phyloP scores from a whole-genome alignment of 1,284 basidiomycete genomes.

The Tilletiaria anomala region DNA sequence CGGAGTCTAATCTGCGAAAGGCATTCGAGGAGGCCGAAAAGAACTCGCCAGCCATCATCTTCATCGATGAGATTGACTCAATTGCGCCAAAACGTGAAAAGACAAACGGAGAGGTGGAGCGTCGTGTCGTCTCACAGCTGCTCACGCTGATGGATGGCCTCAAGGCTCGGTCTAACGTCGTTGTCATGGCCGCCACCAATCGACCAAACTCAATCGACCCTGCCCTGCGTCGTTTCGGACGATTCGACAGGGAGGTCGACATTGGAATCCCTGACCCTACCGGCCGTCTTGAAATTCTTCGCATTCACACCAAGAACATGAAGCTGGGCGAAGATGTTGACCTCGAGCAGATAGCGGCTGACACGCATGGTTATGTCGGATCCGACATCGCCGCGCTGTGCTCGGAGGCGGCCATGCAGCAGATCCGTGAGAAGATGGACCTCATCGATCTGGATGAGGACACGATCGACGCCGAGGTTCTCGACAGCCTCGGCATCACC shows the following conservation, averaged over 20 bases:
- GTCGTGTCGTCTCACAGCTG: constrained; percentile 93
- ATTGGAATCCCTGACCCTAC: constrained; percentile 98
- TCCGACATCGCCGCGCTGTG: constrained; percentile 92
- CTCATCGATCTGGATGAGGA: constrained; percentile 64
- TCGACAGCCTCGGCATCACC: constrained; percentile 85
- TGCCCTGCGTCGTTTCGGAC: constrained; percentile 90
- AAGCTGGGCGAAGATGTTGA: constrained; percentile 96
- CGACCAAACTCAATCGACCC: constrained; percentile 98
- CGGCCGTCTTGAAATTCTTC: constrained; percentile 91
- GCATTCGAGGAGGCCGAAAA: constrained; percentile 99
- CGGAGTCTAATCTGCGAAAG: constrained; percentile 89
- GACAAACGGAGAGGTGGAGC: constrained; percentile 98
- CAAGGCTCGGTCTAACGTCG: constrained; percentile 94
- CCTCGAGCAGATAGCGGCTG: constrained; percentile 88
- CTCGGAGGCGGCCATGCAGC: constrained; percentile 95
- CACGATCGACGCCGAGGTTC: constrained; percentile 90
- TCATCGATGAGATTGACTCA: constrained; percentile 97
- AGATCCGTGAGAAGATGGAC: constrained; percentile 97
- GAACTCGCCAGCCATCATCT: constrained; percentile 98
- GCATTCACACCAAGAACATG: constrained; percentile 99
- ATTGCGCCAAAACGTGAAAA: constrained; percentile 99
- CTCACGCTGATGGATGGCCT: constrained; percentile 97
- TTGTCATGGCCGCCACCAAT: constrained; percentile 99
- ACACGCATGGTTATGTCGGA: constrained; percentile 97
- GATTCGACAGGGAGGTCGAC: constrained; percentile 97